A percentile compares a stretch with the other conserved stretches of the same genome.
These are phyloP conservation scores for Paecilomyces niveus DNA, from an alignment of 2,329 filamentous ascomycete species.

Conservation along the genomic window DNA sequence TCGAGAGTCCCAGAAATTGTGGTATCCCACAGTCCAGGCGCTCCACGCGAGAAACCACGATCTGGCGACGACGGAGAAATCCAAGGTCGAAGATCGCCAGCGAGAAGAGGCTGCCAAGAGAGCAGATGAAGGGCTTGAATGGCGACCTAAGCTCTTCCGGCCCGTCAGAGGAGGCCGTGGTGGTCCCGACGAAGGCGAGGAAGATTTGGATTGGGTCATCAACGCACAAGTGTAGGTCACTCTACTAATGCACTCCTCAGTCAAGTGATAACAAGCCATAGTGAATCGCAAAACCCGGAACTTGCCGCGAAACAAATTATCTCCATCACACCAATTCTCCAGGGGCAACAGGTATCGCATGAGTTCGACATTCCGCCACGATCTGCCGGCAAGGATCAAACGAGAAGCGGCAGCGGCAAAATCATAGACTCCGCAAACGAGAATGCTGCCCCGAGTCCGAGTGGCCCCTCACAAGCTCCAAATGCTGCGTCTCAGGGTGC, in stretches of 20 bases:
- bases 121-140: conserved; percentile 71
- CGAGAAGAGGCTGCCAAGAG: conserved; percentile 78
- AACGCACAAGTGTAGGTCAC: conserved; percentile 68
- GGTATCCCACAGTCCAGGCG: conserved; percentile 73
- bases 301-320: conserved; percentile 76
- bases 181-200: conserved; percentile 70
- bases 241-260: background rate
- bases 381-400: conserved; percentile 7
- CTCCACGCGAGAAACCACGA: conserved; percentile 82
- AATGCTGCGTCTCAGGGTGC: background rate
- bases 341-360: conserved; percentile 59
- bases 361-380: conserved; percentile 53
- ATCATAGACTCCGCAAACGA: conserved; percentile 19
- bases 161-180: conserved; percentile 63
- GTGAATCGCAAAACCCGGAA: conserved; percentile 58
- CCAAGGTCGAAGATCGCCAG: conserved; percentile 89
- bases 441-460: background rate
- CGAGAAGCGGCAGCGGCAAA: conserved; percentile 6
- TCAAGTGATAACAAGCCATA: conserved; percentile 18
- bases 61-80: conserved; percentile 87
- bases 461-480: background rate
- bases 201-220: conserved; percentile 92
- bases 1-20: conserved; percentile 82
- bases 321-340: conserved; percentile 75
- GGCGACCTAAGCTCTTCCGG: conserved; percentile 82